Conservation (phyloP, 352 stramenopile genomes). For the Phytopythium delawarense region DNA sequence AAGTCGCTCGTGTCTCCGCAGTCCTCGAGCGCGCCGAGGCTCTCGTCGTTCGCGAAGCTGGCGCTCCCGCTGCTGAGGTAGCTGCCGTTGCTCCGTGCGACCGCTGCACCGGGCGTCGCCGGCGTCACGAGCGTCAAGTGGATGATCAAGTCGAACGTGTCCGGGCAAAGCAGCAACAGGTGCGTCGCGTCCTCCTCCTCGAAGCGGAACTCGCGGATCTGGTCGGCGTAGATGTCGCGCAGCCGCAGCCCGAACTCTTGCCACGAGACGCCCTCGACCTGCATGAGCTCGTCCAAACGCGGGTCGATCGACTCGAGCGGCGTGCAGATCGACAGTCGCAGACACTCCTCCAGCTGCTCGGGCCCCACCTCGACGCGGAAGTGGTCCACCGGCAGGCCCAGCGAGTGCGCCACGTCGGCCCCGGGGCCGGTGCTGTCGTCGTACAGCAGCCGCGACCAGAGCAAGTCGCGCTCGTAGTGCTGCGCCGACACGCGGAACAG, state of each 20-base stretch:
- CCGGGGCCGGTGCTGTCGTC: slow-evolving; percentile 48
- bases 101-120: slow-evolving; percentile 10
- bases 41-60: neutral
- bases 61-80: slow-evolving; percentile 11
- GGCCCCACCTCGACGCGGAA: slow-evolving; percentile 73
- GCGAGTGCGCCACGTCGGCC: slow-evolving; percentile 42
- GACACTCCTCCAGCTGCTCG: slow-evolving; percentile 82
- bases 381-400: slow-evolving; percentile 48
- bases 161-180: slow-evolving; percentile 72
- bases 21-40: neutral
- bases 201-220: slow-evolving; percentile 87
- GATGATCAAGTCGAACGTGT: slow-evolving; percentile 86
- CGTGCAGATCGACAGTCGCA: slow-evolving; percentile 78
- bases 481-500: slow-evolving; percentile 71
- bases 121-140: slow-evolving; percentile 68
- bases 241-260: slow-evolving; percentile 71
- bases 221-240: slow-evolving; percentile 70
- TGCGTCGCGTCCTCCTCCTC: slow-evolving; percentile 69
- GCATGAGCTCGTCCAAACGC: slow-evolving; percentile 57
- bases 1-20: slow-evolving; percentile 5
- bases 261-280: slow-evolving; percentile 68
- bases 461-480: slow-evolving; percentile 83
- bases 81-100: slow-evolving; percentile 13
- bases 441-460: slow-evolving; percentile 83
- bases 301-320: slow-evolving; percentile 76